Percentiles rank a stretch among this genome's conserved stretches.
Conservation (phyloP, 2,329 filamentous ascomycete genomes). For the Phialocephala sp. region DNA sequence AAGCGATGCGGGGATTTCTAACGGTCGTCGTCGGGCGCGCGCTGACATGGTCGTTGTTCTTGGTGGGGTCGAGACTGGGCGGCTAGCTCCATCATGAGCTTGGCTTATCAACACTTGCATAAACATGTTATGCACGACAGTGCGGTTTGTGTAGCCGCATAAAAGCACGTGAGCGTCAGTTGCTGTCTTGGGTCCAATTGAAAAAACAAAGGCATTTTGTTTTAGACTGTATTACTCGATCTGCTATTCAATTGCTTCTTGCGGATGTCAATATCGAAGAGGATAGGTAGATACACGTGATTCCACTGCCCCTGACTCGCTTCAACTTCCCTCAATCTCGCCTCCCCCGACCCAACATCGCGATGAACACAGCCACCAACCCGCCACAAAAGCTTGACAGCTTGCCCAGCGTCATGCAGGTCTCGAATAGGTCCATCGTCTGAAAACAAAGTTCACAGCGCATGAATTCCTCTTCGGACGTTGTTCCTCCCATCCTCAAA, state of each 20-base stretch:
- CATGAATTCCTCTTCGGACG: constrained; percentile 26
- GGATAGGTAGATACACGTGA: not conserved
- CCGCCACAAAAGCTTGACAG: constrained; percentile 10
- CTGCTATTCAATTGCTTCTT: too few relatives aligned
- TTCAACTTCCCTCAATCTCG: constrained; percentile 10
- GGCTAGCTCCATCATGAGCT: not conserved
- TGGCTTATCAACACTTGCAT: constrained; percentile 8
- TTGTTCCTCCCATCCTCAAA: constrained; percentile 21
- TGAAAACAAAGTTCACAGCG: constrained; percentile 19
- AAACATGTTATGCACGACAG: not conserved
- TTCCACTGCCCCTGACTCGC: not conserved
- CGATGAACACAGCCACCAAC: not conserved
- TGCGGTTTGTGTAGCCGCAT: constrained; percentile 19
- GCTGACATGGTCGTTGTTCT: constrained; percentile 10
- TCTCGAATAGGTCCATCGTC: constrained; percentile 20
- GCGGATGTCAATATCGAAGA: too few relatives aligned
- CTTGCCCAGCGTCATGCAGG: constrained; percentile 15
- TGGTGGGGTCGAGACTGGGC: constrained; percentile 17
- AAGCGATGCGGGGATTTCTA: not conserved
- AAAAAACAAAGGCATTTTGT: too few relatives aligned
- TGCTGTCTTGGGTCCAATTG: too few relatives aligned
- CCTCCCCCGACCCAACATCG: not conserved
- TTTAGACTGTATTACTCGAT: too few relatives aligned
- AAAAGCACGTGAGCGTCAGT: constrained; percentile 12
- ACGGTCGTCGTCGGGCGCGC: constrained; percentile 2